Conservation (phyloP, 116 monocot species). For the Phalaenopsis hybrid region DNA sequence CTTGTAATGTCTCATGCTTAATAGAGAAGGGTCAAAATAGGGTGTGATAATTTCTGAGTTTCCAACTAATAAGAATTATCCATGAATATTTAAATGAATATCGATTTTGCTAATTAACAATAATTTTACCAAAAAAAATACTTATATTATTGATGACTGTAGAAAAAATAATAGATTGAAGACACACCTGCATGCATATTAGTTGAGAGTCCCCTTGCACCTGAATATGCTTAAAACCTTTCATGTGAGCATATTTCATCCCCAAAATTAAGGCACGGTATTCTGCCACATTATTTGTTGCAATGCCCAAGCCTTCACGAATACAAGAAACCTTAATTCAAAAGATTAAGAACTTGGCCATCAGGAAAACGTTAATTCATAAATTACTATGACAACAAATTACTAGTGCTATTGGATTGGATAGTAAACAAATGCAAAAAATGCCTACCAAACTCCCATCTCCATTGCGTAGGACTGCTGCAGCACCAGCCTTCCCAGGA, state of each 20-base stretch:
- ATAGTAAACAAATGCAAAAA: not conserved
- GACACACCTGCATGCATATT: slow-evolving; percentile 43
- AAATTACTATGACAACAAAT: slow-evolving; percentile 3
- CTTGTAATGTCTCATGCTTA: no score
- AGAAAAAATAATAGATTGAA: not conserved
- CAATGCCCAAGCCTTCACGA: slow-evolving; percentile 46
- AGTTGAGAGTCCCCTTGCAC: slow-evolving; percentile 50
- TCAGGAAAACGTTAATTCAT: not conserved
- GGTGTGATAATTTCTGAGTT: not conserved
- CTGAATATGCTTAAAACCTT: slow-evolving; percentile 34
- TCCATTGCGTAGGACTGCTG: slow-evolving; percentile 36
- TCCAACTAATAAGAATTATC: not conserved
- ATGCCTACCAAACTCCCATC: slow-evolving; percentile 40
- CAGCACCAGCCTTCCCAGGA: slow-evolving; percentile 27
- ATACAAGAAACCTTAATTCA: slow-evolving; percentile 32
- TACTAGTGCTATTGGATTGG: not conserved
- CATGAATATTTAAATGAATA: not conserved
- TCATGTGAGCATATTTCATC: slow-evolving; percentile 40
- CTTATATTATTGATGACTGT: not conserved
- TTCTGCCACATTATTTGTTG: slow-evolving; percentile 56
- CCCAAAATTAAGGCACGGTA: slow-evolving; percentile 48
- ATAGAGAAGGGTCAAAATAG: not conserved
- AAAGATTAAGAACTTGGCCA: not conserved
- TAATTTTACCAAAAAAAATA: not conserved
- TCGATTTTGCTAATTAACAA: not conserved